phyloP scores from a whole-genome alignment of 257 asterid genomes.

The Linaria vulgaris region DNA sequence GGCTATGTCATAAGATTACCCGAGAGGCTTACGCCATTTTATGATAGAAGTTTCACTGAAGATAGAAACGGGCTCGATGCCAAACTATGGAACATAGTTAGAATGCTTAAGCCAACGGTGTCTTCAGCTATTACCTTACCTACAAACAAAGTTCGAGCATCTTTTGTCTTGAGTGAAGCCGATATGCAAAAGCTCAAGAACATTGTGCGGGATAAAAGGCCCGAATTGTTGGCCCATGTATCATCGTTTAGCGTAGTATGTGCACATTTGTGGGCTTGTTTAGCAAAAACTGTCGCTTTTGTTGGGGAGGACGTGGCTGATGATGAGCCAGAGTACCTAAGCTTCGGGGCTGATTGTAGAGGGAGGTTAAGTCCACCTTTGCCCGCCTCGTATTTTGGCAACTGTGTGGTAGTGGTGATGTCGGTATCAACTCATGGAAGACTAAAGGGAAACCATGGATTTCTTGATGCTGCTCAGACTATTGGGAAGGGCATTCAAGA shows the following conservation, averaged over 20 bases:
- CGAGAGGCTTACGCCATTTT: not conserved
- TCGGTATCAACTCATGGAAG: not conserved
- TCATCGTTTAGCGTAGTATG: slow-evolving; percentile 14
- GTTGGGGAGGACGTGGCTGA: not conserved
- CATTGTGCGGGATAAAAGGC: not conserved
- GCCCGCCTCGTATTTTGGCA: slow-evolving; percentile 11
- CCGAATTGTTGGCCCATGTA: not conserved
- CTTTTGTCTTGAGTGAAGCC: not conserved
- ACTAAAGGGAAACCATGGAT: slow-evolving; percentile 10
- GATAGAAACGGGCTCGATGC: slow-evolving; percentile 13
- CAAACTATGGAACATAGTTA: not conserved
- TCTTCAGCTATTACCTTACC: not conserved
- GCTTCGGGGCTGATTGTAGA: slow-evolving; percentile 8
- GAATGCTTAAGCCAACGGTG: not conserved
- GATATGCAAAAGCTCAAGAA: slow-evolving; percentile 2
- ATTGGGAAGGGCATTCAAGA: slow-evolving; percentile 1
- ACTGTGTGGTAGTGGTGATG: not conserved
- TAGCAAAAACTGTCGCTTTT: not conserved
- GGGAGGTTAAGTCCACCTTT: slow-evolving; percentile 11
- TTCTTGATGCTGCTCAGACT: slow-evolving; percentile 2
- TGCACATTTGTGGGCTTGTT: slow-evolving; percentile 10
- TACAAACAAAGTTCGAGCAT: not conserved
- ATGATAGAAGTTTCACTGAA: not conserved
- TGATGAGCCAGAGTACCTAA: slow-evolving; percentile 7
- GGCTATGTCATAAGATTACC: not conserved